phyloP scores from a whole-genome alignment of 108 stramenopile genomes.

The Heterococcus sp. region DNA sequence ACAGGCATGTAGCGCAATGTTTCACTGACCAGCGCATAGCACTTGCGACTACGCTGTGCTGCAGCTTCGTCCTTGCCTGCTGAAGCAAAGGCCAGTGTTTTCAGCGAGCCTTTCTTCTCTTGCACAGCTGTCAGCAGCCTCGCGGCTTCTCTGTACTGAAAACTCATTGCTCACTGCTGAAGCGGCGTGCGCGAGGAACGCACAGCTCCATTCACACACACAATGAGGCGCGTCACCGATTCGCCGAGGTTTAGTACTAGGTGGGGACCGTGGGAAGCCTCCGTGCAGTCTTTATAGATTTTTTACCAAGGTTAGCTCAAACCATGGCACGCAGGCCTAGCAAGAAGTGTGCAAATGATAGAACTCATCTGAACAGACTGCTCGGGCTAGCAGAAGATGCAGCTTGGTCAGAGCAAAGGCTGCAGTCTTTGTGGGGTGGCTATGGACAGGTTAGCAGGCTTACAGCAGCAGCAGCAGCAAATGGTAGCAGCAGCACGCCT shows the following conservation, averaged over 20 bases:
- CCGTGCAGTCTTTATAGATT: too few species aligned
- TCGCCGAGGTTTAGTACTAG: too few species aligned
- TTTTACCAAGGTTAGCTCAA: too few species aligned
- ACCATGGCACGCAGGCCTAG: too few species aligned
- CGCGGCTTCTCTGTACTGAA: slow-evolving; percentile 37
- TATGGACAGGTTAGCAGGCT: background rate
- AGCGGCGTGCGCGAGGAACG: too few species aligned
- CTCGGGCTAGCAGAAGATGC: too few species aligned
- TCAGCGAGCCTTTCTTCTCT: slow-evolving; percentile 16
- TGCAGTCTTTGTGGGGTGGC: background rate
- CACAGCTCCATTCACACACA: too few species aligned
- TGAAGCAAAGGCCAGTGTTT: background rate
- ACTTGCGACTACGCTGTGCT: background rate
- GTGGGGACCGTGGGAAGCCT: too few species aligned
- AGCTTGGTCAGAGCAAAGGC: too few species aligned
- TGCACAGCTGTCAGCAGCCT: slow-evolving; percentile 17
- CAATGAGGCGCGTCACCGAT: too few species aligned
- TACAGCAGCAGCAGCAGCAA: background rate
- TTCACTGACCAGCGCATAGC: slow-evolving; percentile 43
- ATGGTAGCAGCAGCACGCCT: background rate
- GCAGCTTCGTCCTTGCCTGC: background rate
- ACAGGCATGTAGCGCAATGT: slow-evolving; percentile 40
- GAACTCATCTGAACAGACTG: too few species aligned
- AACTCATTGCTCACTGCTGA: slow-evolving; percentile 39
- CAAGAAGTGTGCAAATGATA: too few species aligned